Percentiles rank a stretch among this genome's conserved stretches.
These are phyloP conservation scores for Saposhnikovia divaricata DNA, from an alignment of 129 eudicot genomes.

Conservation along the genomic window DNA sequence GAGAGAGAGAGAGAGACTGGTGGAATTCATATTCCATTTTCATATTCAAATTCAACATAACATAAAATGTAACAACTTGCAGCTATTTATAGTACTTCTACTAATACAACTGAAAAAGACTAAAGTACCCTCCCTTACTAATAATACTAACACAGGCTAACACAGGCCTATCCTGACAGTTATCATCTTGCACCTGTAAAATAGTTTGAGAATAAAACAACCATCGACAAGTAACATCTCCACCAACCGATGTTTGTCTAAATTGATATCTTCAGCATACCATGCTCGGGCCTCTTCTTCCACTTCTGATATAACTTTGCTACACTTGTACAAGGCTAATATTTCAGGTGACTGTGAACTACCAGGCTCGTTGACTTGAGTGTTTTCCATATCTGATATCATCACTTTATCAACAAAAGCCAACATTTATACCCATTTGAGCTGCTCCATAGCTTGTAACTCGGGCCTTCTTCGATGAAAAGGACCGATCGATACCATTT, in stretches of 20 bases:
- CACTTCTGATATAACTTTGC: not conserved
- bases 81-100: too few species aligned
- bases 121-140: too few species aligned
- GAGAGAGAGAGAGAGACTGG: too few species aligned
- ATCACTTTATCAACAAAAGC: not conserved
- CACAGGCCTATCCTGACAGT: too few species aligned
- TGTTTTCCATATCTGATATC: not conserved
- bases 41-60: too few species aligned
- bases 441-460: not conserved
- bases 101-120: too few species aligned
- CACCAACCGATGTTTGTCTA: not conserved
- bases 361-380: not conserved
- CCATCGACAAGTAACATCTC: constrained; percentile 7
- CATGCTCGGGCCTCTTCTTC: not conserved
- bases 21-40: too few species aligned
- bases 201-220: not conserved
- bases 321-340: not conserved
- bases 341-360: not conserved
- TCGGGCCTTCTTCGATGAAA: not conserved
- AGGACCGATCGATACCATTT: not conserved
- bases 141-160: too few species aligned
- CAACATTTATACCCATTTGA: not conserved
- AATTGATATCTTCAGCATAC: not conserved
- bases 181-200: not conserved
- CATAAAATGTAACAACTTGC: too few species aligned